Evolutionary conservation across 1,139 yeast species (phyloP).

Genomic region (Geotrichum fermentans): DNA sequence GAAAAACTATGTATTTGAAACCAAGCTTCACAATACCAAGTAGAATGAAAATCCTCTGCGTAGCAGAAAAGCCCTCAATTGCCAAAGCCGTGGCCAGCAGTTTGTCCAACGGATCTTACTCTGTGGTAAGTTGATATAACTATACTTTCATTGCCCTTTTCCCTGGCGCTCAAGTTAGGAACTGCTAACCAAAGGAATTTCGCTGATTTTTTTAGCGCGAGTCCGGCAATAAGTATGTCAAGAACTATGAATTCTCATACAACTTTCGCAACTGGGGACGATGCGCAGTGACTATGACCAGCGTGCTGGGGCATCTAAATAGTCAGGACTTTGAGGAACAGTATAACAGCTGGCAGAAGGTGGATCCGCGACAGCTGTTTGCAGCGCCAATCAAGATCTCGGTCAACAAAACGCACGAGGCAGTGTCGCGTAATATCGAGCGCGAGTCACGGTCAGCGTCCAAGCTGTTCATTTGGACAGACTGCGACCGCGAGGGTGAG

Average conservation of each 20-base stretch:
- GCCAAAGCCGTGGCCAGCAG: slow-evolving; percentile 78
- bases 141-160: too few species aligned
- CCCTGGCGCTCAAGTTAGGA: neutral
- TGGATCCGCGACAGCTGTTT: slow-evolving; percentile 62
- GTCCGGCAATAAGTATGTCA: slow-evolving; percentile 58
- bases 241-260: slow-evolving; percentile 74
- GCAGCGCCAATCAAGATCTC: slow-evolving; percentile 56
- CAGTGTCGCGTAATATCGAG: slow-evolving; percentile 65
- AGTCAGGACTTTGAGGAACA: slow-evolving; percentile 60
- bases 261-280: slow-evolving; percentile 56
- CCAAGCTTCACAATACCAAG: too few species aligned
- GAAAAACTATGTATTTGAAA: too few species aligned
- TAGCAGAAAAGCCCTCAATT: slow-evolving; percentile 95
- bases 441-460: slow-evolving; percentile 59
- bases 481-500: slow-evolving; percentile 98
- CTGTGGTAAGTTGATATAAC: slow-evolving; percentile 24
- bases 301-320: slow-evolving; percentile 82
- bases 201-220: slow-evolving; percentile 34
- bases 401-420: slow-evolving; percentile 40
- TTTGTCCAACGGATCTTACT: slow-evolving; percentile 65
- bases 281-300: slow-evolving; percentile 84
- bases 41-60: slow-evolving; percentile 79
- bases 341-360: slow-evolving; percentile 54
- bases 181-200: too few species aligned
- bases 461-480: slow-evolving; percentile 91